A percentile compares a stretch with the other conserved stretches of the same genome.
Conservation (phyloP, 345 rosid genomes). For the Hirschfeldia incana region DNA sequence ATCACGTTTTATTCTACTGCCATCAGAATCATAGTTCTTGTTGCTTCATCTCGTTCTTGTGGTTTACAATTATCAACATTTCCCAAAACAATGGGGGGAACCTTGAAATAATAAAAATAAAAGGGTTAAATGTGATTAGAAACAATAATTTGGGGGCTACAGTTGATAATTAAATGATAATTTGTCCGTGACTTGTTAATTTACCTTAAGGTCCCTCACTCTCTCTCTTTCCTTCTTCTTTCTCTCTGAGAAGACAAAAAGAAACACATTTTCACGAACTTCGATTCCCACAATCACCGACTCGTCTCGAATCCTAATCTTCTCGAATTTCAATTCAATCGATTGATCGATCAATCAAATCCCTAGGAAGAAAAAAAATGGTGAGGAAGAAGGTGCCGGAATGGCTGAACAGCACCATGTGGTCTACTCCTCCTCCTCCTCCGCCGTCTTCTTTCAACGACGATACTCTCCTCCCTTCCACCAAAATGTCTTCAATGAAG, state of each 20-base stretch:
- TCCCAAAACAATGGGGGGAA: neutral
- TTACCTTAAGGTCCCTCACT: constrained; percentile 5
- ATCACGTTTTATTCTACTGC: constrained; percentile 1
- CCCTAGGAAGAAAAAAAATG: constrained; percentile 42
- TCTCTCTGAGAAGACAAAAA: neutral
- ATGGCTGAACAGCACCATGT: constrained; percentile 95
- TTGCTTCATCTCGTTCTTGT: neutral
- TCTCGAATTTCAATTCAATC: constrained; percentile 8
- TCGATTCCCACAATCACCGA: constrained; percentile 31
- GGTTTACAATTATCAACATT: neutral
- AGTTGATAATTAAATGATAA: neutral
- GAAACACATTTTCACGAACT: constrained; percentile 4
- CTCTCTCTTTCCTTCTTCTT: neutral
- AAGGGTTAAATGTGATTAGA: constrained; percentile 1
- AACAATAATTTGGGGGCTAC: neutral
- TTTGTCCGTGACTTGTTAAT: constrained; percentile 5
- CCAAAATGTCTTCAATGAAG: constrained; percentile 35
- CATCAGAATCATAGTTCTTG: neutral
- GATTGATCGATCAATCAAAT: constrained; percentile 24
- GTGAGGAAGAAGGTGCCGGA: constrained; percentile 91
- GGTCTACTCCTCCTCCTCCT: constrained; percentile 59
- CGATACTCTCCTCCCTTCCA: constrained; percentile 41
- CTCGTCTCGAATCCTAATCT: constrained; percentile 9
- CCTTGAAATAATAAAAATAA: neutral
- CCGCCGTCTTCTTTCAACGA: constrained; percentile 33